Base-by-base conservation (phyloP, 1,284 basidiomycete genomes). In the Lentinula novae-zelandiae region DNA sequence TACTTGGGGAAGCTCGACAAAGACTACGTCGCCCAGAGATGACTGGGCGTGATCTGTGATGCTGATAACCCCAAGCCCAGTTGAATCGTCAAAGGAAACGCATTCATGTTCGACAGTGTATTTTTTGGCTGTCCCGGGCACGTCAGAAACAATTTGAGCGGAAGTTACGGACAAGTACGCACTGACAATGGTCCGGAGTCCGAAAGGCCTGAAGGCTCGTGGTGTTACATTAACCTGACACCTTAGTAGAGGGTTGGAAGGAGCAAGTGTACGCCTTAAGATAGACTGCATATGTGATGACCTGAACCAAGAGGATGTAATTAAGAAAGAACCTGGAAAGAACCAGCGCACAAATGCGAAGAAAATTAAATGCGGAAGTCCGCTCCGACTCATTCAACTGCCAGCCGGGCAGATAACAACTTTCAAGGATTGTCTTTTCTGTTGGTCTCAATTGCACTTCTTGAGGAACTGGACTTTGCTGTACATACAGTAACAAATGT, bases 31-130 rank as follows among this genome's bases (percentile, higher is more conserved):
- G 31, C 96, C 97, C 3, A 99, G 83, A 56, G 90, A 88, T 61
- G 88, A 85, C 74, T 98, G 95, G 3, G 96, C 96, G 73, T 98
- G 93, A 73, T 98, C 82, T 20, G 97, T 98, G 73, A 99, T 95
- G 50, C 88, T 87, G 49, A 99, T 82, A 7, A 84, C 90, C 48
- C 95, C 97, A 56, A 95, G 69, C 61, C 90, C 88, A 50, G 90
- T 92, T 53, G 77, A 73, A 63, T 91, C 84, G 73, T 99, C 95
- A 73, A 87, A 93, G 39, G 81, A 75, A 63, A 98, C 84, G 70
- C 89, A 87, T 78, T 99, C 96, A 76, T 99, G 97, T 67, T 98
- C 96, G 62, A 79, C 78, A 2, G 96, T 95, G 78, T 89, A 98
- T 67, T 82, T 83, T 75, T 87, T 92, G 51, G 90, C 94, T 95